Percentiles rank a stretch among this genome's conserved stretches.
These are phyloP conservation scores for Arthroderma sp. DNA, from an alignment of 2,329 filamentous ascomycete genomes.

Conservation along the genomic window DNA sequence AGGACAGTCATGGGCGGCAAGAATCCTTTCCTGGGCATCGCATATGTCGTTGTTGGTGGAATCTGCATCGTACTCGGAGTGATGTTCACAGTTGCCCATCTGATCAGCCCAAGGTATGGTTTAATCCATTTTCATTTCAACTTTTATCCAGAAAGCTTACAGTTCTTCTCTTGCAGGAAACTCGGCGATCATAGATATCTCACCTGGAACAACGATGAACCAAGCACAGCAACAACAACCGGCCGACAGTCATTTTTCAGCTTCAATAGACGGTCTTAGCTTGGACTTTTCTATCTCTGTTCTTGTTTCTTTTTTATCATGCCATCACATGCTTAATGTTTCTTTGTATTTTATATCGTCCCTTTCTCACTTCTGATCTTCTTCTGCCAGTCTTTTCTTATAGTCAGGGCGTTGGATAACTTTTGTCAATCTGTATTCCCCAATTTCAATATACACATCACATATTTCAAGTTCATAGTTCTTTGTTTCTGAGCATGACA, in stretches of 20 bases:
- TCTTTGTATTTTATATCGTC: too few species aligned
- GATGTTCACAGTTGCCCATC: constrained; percentile 77
- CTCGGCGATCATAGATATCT: constrained; percentile 95
- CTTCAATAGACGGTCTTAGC: constrained; percentile 3
- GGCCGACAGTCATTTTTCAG: constrained; percentile 28
- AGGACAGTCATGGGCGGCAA: constrained; percentile 86
- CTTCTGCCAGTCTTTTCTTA: too few species aligned
- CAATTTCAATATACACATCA: too few species aligned
- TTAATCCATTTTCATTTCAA: neutral
- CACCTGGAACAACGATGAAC: constrained; percentile 74
- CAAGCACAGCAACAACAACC: constrained; percentile 41
- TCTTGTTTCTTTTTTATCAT: neutral
- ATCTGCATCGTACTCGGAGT: constrained; percentile 80
- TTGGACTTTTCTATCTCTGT: neutral
- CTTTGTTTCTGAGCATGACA: too few species aligned
- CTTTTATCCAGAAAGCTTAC: neutral
- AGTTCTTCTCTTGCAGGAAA: constrained; percentile 49
- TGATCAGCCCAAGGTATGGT: constrained; percentile 73
- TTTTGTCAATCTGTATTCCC: too few species aligned
- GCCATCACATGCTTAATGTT: too few species aligned
- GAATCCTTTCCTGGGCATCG: constrained; percentile 92
- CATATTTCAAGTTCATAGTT: too few species aligned
- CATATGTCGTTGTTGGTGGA: constrained; percentile 86
- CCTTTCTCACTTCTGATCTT: too few species aligned
- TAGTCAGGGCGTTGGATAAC: too few species aligned